Base-by-base conservation (phyloP, 225 moss, liverwort and hornwort genomes). In the Polytrichum formosum region DNA sequence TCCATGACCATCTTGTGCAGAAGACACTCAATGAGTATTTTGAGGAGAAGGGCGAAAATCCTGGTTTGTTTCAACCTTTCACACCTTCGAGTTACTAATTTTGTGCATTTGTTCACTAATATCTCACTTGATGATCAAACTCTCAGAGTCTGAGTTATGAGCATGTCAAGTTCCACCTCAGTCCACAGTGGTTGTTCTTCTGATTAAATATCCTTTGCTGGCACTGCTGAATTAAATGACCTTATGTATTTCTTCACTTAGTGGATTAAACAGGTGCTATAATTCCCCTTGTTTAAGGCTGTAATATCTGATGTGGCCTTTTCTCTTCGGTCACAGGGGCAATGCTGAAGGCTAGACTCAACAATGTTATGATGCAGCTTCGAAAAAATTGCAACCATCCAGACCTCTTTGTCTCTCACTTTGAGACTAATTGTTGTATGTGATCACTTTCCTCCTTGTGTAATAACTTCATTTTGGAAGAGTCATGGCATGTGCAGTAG, bases 311-410 rank as follows among this genome's bases (percentile, higher is more conserved):
- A 46, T 46, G 16, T 46, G 46, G 13, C 46, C 46, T 16, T 46
- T 13, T 46, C 46, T 46, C 46, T 46, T 46, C 1, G 46, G 16
- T 13, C 46, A 54, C 78, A 84, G 81, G 80, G 64, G 83, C 89
- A 31, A 73, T 81, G 82, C 67, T 77, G 55, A 90, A 88, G 80
- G 61, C 77, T 61, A 80, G 79, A 61, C 84, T 97, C 23, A 87
- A 90, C 70, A 75, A 77, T 72, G 85, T 97, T n/a, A 84, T 92
- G 35, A 93, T 97, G 88, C 96, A 97, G 80, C 79, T 97, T 55
- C 85, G 93, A 64, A 97, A 97, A 76, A 97, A 97, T 68, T 89
- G 91, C 82, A 97, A 97, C 71, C 96, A 97, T 81, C 96, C 93
- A 56, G 93, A 97, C 69, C 93, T 93, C 66, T 80, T 97, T 58